Percentiles rank a stretch among this genome's conserved stretches.
Conservation (phyloP, 129 eudicot species). For the Lactuca sativa region DNA sequence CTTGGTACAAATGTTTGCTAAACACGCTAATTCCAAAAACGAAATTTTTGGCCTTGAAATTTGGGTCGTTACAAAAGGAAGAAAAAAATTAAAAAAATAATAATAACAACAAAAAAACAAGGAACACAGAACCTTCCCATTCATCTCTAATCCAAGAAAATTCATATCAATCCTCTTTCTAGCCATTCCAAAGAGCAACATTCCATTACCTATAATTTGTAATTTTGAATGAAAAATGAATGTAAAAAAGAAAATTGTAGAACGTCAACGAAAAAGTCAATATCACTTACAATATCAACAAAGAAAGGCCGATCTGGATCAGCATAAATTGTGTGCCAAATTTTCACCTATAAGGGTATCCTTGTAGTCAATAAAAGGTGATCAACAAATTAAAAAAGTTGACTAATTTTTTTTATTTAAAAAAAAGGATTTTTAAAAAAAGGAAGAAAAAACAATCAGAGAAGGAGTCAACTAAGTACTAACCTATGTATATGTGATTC, state of each 20-base stretch:
- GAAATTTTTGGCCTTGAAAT: too few species aligned
- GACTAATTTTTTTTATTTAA: too few species aligned
- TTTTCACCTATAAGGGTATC: constrained; percentile 68
- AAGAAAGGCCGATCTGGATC: constrained; percentile 69
- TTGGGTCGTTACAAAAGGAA: too few species aligned
- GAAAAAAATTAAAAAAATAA: neutral
- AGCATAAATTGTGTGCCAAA: constrained; percentile 57
- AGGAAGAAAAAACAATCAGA: too few species aligned
- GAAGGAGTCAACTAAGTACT: too few species aligned
- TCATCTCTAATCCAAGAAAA: constrained; percentile 82
- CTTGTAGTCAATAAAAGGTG: constrained; percentile 50
- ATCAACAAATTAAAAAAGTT: constrained; percentile 7
- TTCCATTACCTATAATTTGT: constrained; percentile 68
- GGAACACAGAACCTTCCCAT: constrained; percentile 54
- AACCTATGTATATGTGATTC: too few species aligned
- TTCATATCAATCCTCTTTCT: constrained; percentile 61
- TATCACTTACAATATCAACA: constrained; percentile 93
- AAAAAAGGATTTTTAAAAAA: too few species aligned
- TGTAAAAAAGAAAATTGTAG: constrained; percentile 1
- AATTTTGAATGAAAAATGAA: constrained; percentile 11
- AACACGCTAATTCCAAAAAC: too few species aligned
- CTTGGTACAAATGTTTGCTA: too few species aligned
- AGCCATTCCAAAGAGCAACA: constrained; percentile 75
- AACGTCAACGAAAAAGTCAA: constrained; percentile 19
- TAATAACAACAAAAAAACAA: neutral